Percentiles rank a stretch among this genome's conserved stretches.
phyloP scores from a whole-genome alignment of 495 filamentous ascomycete genomes.

The Xylaria intraflava region DNA sequence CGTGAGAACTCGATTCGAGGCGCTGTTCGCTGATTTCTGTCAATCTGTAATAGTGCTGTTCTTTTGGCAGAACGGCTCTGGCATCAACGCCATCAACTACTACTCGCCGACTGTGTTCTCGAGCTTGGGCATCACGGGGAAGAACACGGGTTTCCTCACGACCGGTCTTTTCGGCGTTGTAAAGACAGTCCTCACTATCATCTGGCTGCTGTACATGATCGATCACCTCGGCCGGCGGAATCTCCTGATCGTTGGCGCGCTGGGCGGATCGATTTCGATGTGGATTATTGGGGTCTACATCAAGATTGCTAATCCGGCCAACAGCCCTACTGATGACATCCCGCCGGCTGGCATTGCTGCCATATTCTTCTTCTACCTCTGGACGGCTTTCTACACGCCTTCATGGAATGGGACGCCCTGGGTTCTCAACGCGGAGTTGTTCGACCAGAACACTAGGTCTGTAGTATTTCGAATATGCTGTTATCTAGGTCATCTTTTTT shows the following conservation, averaged over 20 bases:
- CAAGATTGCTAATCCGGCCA: slow-evolving; percentile 45
- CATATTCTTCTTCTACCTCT: slow-evolving; percentile 75
- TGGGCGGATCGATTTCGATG: slow-evolving; percentile 51
- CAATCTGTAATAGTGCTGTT: slow-evolving; percentile 32
- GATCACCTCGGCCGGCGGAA: slow-evolving; percentile 47
- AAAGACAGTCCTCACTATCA: slow-evolving; percentile 47
- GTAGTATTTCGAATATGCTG: not conserved
- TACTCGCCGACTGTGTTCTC: slow-evolving; percentile 48
- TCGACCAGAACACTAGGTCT: slow-evolving; percentile 51
- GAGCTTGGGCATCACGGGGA: slow-evolving; percentile 41
- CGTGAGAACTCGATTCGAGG: not conserved
- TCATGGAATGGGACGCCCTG: slow-evolving; percentile 70
- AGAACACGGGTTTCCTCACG: slow-evolving; percentile 38
- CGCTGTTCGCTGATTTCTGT: not conserved
- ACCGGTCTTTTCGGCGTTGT: slow-evolving; percentile 49
- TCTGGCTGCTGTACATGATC: slow-evolving; percentile 52
- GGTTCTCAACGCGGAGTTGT: slow-evolving; percentile 61
- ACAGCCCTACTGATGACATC: slow-evolving; percentile 34
- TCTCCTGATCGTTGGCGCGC: slow-evolving; percentile 49
- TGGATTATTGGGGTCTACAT: slow-evolving; percentile 51
- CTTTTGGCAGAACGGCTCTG: slow-evolving; percentile 43
- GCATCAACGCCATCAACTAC: slow-evolving; percentile 45
- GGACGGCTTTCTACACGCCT: slow-evolving; percentile 71
- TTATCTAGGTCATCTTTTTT: not conserved
- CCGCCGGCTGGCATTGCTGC: slow-evolving; percentile 57